Base-by-base conservation (phyloP, 1,284 basidiomycete genomes). In the Tilletia horrida region DNA sequence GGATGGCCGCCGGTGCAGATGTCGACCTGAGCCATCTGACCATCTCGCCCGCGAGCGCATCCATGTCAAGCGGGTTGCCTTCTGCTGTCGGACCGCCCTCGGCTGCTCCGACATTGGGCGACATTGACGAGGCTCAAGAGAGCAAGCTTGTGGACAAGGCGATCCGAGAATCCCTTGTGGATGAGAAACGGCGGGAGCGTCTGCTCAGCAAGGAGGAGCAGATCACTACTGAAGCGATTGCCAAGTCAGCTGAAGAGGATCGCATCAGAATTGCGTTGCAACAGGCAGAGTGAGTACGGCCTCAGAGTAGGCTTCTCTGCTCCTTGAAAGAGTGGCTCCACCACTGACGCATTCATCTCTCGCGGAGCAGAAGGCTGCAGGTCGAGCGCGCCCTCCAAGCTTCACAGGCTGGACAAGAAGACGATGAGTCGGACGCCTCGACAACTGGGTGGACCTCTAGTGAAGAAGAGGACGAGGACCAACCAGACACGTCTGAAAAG, bases 401-500 rank as follows among this genome's bases (percentile, higher is more conserved):
- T 18, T 64, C 55, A 3, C 21, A 35, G 27, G 18, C 40, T 8
- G 78, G 81, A 27, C 35, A 40, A 42, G 80, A 64, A 29, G 78
- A 83, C 64, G 83, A 82, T 31, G 82, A 79, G 29, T 74, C 75
- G 7, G 74, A 71, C 1, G 65, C 35, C 68, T 71, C 67, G 67
- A 86, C 50, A 85, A 87, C 77, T 0, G 76, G 76, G n/a, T 79
- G 52, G 86, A 85, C 62, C 52, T 78, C 70, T 85, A 87, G 61
- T 65, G 85, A 86, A 59, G 85, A 86, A 1, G 81, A 81, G 13
- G 82, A 82, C 23, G 82, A 80, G 11, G 85, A 86, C 9, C 72
- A 74, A 3, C 23, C 50, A 21, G 50, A 52, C 8, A 27, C 6
- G 13, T 14, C n/a, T 7, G 75, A 76, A 27, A 82, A 80, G 50